Evolutionary conservation across 1,284 basidiomycete species (phyloP).

Genomic region (Chalciporus piperatoides): DNA sequence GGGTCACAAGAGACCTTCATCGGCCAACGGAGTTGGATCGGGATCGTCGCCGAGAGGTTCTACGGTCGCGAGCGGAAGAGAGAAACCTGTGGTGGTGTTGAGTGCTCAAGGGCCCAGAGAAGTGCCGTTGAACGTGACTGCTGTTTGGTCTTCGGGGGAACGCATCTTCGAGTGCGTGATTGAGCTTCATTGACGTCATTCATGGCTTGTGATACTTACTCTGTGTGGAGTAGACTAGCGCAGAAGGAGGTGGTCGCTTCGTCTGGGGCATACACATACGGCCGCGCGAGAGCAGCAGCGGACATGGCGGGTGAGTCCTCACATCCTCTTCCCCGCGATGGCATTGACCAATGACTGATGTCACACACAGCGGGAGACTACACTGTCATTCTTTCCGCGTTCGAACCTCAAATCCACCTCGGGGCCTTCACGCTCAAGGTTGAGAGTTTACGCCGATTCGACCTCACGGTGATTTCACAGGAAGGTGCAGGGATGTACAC

Average conservation of each 20-base stretch:
- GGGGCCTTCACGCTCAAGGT: conserved; percentile 65
- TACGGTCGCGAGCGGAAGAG: not conserved
- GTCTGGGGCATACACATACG: conserved; percentile 82
- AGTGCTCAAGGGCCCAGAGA: conserved; percentile 58
- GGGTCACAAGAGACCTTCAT: not conserved
- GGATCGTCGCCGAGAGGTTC: conserved; percentile 2
- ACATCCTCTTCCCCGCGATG: not conserved
- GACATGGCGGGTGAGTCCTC: conserved; percentile 51
- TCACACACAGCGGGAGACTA: conserved; percentile 68
- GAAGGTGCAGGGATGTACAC: conserved; percentile 92
- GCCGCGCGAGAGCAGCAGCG: conserved; percentile 57
- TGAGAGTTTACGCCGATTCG: conserved; percentile 60
- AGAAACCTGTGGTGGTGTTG: conserved; percentile 48
- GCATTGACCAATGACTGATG: conserved; percentile 5
- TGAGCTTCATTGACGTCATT: not conserved
- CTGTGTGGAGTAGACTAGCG: conserved; percentile 39
- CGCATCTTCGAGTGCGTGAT: conserved; percentile 69
- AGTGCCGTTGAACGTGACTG: conserved; percentile 71
- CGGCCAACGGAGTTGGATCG: not conserved
- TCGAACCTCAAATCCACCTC: conserved; percentile 61
- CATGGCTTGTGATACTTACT: not conserved
- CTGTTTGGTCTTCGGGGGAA: conserved; percentile 73
- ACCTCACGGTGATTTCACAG: conserved; percentile 74
- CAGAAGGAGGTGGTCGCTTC: conserved; percentile 68
- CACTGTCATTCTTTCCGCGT: conserved; percentile 79